A percentile compares a stretch with the other conserved stretches of the same genome.
Evolutionary conservation across 176 grass and related monocot genomes (phyloP).

Genomic region (Saccharum officinarum): DNA sequence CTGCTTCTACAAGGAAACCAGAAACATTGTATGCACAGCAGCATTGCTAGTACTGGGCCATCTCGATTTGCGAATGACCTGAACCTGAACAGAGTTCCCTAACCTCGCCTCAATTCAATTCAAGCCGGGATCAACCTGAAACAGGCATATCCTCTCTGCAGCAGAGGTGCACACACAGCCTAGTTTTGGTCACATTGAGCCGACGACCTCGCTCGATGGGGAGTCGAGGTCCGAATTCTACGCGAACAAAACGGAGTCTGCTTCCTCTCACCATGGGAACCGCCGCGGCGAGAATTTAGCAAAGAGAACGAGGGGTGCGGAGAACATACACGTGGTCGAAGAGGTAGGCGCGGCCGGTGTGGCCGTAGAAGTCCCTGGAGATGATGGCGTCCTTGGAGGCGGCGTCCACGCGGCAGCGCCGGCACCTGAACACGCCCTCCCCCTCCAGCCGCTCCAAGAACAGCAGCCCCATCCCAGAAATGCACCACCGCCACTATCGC

Average conservation of each 20-base stretch:
- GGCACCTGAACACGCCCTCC: constrained; percentile 67
- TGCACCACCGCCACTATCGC: not conserved
- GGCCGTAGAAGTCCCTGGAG: constrained; percentile 41
- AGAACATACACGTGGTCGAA: constrained; percentile 43
- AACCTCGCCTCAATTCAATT: not conserved
- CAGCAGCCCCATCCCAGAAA: constrained; percentile 60
- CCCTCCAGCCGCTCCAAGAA: constrained; percentile 62
- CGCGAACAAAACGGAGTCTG: not conserved
- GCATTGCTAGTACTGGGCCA: not conserved
- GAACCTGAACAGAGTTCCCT: not conserved
- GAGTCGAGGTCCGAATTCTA: too few species aligned
- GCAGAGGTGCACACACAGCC: too few species aligned
- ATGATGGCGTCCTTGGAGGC: constrained; percentile 43
- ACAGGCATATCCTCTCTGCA: not conserved
- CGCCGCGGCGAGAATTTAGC: not conserved
- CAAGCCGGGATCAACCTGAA: constrained; percentile 2
- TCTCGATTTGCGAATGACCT: not conserved
- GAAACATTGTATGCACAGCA: not conserved
- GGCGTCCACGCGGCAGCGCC: constrained; percentile 41
- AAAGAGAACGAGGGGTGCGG: not conserved
- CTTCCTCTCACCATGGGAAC: not conserved
- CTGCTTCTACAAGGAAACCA: not conserved
- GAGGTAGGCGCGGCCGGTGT: constrained; percentile 49
- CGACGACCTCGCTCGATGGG: not conserved
- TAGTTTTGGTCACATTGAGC: not conserved